Base-by-base conservation (phyloP, 805 yeast species). In the Ogataea ganodermae region DNA sequence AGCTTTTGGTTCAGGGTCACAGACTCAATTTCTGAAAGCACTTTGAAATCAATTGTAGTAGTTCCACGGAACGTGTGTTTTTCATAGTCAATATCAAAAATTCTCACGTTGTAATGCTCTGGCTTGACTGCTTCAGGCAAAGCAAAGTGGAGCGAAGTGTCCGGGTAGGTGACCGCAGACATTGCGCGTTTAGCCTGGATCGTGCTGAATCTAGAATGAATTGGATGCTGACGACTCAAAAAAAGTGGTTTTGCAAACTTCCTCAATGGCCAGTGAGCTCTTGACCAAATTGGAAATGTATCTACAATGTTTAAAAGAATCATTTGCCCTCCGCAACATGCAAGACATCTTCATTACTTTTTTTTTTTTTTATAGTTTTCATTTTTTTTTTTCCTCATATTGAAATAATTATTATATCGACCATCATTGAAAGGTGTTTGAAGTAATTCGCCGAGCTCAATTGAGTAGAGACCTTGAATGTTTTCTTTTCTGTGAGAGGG, bases 21-120 rank as follows among this genome's bases (percentile, higher is more conserved):
- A 39, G 70, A 69, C 47, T 67, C 65, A 16, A 84, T 75, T 7
- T 69, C 56, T 18, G 65, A 63, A 12, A 57, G 56, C 26, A 79
- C 79, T 10, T 67, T 66, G 40, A 86, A 68, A 35, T 74, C 67
- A 45, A 86, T 76, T 8, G 50, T 56, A 3, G 78, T 81, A 3
- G 51, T 51, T 6, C 86, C 88, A 1, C 57, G 58, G 58, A 75
- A 83, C 1, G 73, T 62, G 53, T 73, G 75, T 28, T 67, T 66
- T 6, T 57, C 65, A 23, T 73, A 65, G 57, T 83, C 78, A 31
- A 95, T 89, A 58, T 82, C 84, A 37, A 36, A 62, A 45, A 82
- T 69, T 16, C 81, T 75, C 27, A 94, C 65, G 45, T 81, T 78
- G 64, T 94, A 92, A 67, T 86, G 87, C 28, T 70, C 57, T 28